Evolutionary conservation across 768 basidiomycete genomes (phyloP).

Genomic region (Lactarius quietus): DNA sequence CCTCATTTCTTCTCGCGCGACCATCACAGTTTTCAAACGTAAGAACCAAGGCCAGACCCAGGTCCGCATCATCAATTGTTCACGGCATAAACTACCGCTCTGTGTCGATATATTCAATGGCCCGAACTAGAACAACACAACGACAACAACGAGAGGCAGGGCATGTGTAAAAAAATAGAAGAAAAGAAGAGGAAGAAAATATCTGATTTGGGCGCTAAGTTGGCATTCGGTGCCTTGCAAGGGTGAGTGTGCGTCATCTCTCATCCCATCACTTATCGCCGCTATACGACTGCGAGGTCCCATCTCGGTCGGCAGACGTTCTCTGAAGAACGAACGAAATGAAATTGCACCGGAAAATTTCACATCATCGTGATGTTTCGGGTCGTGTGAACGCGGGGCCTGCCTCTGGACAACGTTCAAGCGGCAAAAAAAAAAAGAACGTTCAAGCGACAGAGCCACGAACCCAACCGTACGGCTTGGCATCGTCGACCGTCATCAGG

Average conservation of each 20-base stretch:
- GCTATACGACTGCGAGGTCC: neutral
- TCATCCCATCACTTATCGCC: neutral
- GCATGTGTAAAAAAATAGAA: neutral
- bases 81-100: neutral
- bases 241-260: neutral
- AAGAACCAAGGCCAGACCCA: neutral
- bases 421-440: too few relatives aligned
- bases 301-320: neutral
- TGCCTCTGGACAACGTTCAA: too few relatives aligned
- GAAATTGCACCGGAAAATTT: neutral
- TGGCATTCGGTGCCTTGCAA: neutral
- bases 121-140: neutral
- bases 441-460: neutral
- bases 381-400: neutral
- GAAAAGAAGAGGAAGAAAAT: neutral
- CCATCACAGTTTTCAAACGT: neutral
- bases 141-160: neutral
- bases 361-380: neutral
- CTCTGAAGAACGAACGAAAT: neutral
- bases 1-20: neutral
- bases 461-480: too few relatives aligned
- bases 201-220: neutral
- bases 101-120: neutral
- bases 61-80: neutral
- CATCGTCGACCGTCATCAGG: too few relatives aligned